phyloP scores from a whole-genome alignment of 345 rosid genomes.

The Eucalyptus guilfoylei region DNA sequence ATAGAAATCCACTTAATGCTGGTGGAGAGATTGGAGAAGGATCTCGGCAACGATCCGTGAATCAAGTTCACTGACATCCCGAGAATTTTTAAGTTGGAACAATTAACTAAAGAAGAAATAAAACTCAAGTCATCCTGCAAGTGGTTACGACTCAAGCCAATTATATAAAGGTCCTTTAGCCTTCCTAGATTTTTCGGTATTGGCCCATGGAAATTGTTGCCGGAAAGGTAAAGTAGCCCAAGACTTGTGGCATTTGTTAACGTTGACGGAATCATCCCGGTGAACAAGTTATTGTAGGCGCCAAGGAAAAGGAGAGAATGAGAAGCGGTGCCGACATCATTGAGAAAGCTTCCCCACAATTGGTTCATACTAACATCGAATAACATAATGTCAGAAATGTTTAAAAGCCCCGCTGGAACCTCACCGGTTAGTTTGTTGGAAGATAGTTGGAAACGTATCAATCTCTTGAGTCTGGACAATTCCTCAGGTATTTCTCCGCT shows the following conservation, averaged over 20 bases:
- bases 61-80: fast-evolving
- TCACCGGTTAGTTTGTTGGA: neutral
- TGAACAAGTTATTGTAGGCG: fast-evolving
- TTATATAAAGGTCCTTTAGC: fast-evolving
- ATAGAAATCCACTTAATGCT: fast-evolving
- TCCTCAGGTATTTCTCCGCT: neutral
- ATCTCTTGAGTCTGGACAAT: neutral
- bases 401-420: neutral
- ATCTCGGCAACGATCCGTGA: neutral
- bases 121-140: neutral
- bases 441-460: fast-evolving
- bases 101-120: neutral
- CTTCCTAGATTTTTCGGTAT: neutral
- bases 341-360: no score
- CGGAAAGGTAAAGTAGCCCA: fast-evolving
- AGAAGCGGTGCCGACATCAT: neutral
- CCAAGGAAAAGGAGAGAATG: fast-evolving
- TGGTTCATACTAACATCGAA: fast-evolving
- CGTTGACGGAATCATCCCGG: neutral
- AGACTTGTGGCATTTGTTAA: neutral
- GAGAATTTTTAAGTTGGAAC: fast-evolving
- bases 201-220: neutral
- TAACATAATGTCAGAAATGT: fast-evolving
- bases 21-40: neutral
- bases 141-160: fast-evolving